phyloP scores from a whole-genome alignment of 306 rosid species.

The Lathyrus aphaca region DNA sequence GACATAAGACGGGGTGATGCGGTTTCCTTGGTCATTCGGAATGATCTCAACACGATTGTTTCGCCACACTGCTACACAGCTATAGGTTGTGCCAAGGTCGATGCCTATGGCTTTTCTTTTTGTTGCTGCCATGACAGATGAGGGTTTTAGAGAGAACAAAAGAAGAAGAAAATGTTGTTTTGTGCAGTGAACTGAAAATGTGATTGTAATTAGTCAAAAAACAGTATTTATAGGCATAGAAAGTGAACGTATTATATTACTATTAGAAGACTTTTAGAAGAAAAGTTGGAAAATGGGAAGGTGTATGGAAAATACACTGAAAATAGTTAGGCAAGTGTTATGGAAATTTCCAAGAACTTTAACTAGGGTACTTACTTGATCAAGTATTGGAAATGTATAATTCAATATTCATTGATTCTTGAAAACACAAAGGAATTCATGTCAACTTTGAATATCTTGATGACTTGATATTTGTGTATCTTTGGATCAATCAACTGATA shows the following conservation, averaged over 20 bases:
- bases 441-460: no score
- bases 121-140: slow-evolving; percentile 35
- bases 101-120: slow-evolving; percentile 48
- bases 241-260: neutral
- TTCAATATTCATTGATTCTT: no score
- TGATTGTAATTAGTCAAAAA: neutral
- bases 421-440: no score
- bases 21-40: slow-evolving; percentile 51
- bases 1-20: slow-evolving; percentile 46
- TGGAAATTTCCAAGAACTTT: neutral
- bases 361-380: no score
- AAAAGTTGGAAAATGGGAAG: neutral
- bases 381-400: no score
- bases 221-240: slow-evolving; percentile 2
- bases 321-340: neutral
- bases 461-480: no score
- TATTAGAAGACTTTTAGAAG: neutral
- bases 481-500: no score
- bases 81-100: slow-evolving; percentile 52
- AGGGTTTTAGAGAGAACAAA: neutral
- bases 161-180: neutral
- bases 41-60: slow-evolving; percentile 48
- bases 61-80: slow-evolving; percentile 51
- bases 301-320: neutral
- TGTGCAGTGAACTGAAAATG: neutral